A percentile compares a stretch with the other conserved stretches of the same genome.
phyloP scores from a whole-genome alignment of 1,139 yeast species.

The Candida sanyaensis region DNA sequence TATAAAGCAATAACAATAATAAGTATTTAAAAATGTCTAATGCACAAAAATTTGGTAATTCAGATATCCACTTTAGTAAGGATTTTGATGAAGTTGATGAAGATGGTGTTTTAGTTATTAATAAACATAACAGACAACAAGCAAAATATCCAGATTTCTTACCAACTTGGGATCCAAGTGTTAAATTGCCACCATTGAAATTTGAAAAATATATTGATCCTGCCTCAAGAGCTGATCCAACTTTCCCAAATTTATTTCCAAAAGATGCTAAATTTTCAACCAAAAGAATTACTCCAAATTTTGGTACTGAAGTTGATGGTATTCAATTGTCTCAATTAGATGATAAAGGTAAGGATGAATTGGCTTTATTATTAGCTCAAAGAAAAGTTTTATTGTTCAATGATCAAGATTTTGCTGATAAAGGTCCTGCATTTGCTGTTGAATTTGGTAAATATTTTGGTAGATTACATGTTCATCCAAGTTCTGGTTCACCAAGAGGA shows the following conservation, averaged over 20 bases:
- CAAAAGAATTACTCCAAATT: conserved; percentile 31
- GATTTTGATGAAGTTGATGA: conserved; percentile 40
- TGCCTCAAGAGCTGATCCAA: conserved; percentile 42
- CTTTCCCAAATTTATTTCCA: conserved; percentile 29
- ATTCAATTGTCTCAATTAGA: conserved; percentile 32
- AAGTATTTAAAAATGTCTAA: conserved; percentile 5
- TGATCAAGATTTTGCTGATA: conserved; percentile 32
- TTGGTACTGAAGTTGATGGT: conserved; percentile 34
- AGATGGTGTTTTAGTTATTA: conserved; percentile 38
- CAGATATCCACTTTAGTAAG: conserved; percentile 42
- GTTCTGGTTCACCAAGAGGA: conserved; percentile 25
- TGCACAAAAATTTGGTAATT: conserved; percentile 30
- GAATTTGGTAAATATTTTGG: conserved; percentile 34
- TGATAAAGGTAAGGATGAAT: conserved; percentile 33
- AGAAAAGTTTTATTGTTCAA: conserved; percentile 34
- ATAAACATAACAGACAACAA: conserved; percentile 28
- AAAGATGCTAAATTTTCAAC: conserved; percentile 16
- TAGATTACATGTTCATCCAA: conserved; percentile 35
- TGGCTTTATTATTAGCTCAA: conserved; percentile 32
- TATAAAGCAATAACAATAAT: not conserved
- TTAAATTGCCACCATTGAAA: conserved; percentile 44
- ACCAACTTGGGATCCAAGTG: conserved; percentile 54
- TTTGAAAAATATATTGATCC: conserved; percentile 55
- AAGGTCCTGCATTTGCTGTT: conserved; percentile 30
- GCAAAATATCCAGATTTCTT: conserved; percentile 44